Conservation (phyloP, 2,329 filamentous ascomycete genomes). For the Beauveria asiatica region DNA sequence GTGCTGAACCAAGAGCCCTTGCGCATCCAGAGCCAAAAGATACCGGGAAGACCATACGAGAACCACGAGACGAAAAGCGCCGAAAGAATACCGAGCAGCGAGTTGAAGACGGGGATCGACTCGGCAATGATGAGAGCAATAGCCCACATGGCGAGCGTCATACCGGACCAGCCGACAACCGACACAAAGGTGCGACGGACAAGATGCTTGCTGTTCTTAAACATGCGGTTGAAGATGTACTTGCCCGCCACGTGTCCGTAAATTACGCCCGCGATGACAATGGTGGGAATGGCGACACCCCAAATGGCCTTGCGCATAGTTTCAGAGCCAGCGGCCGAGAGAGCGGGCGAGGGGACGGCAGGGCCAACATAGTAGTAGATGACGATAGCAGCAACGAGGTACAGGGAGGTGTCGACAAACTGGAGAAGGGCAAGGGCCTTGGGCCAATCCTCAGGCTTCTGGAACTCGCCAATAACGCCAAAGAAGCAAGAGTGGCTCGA, state of each 20-base stretch:
- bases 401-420: constrained; percentile 49
- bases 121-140: constrained; percentile 60
- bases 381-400: constrained; percentile 55
- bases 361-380: constrained; percentile 60
- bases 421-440: constrained; percentile 50
- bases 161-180: constrained; percentile 48
- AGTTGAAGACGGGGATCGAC: constrained; percentile 60
- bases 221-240: constrained; percentile 56
- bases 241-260: constrained; percentile 59
- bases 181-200: constrained; percentile 41
- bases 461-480: constrained; percentile 55
- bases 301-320: constrained; percentile 56
- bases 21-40: constrained; percentile 41
- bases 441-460: constrained; percentile 49
- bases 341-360: constrained; percentile 54
- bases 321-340: constrained; percentile 47
- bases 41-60: constrained; percentile 41
- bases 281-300: constrained; percentile 60
- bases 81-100: constrained; percentile 53
- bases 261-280: constrained; percentile 63
- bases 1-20: constrained; percentile 30
- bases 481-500: constrained; percentile 61
- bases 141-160: constrained; percentile 48
- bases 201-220: constrained; percentile 49
- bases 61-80: constrained; percentile 62